Evolutionary conservation across 345 rosid species (phyloP).

Genomic region (Arabidopsis arenosa): DNA sequence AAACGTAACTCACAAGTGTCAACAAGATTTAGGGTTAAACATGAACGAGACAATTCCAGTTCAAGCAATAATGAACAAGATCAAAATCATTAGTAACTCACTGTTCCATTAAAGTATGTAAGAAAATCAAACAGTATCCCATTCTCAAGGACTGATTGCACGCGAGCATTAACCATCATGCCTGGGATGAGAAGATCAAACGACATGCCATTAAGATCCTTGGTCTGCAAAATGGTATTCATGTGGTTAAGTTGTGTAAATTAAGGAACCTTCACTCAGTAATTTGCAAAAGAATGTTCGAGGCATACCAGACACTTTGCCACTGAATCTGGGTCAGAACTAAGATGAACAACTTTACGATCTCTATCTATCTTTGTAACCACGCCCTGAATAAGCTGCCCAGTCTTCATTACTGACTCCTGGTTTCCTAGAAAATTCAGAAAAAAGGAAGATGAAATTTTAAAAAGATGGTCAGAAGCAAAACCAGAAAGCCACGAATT

Average conservation of each 20-base stretch:
- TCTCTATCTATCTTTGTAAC: slow-evolving; percentile 73
- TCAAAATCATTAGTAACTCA: slow-evolving; percentile 52
- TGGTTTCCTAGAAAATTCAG: slow-evolving; percentile 48
- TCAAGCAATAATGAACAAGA: slow-evolving; percentile 18
- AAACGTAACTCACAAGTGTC: slow-evolving; percentile 28
- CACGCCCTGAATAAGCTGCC: slow-evolving; percentile 83
- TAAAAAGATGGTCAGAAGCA: slow-evolving; percentile 15
- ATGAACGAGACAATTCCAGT: slow-evolving; percentile 7
- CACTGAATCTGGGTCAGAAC: slow-evolving; percentile 68
- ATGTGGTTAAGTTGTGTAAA: slow-evolving; percentile 26
- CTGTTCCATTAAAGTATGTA: slow-evolving; percentile 93
- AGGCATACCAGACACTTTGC: slow-evolving; percentile 78
- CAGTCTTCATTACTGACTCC: slow-evolving; percentile 54
- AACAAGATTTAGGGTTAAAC: slow-evolving; percentile 22
- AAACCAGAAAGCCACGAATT: slow-evolving; percentile 23
- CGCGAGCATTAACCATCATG: slow-evolving; percentile 90
- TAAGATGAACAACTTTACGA: slow-evolving; percentile 73
- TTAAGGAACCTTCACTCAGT: not conserved
- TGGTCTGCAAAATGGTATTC: slow-evolving; percentile 60
- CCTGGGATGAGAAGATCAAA: slow-evolving; percentile 96
- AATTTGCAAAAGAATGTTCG: slow-evolving; percentile 13
- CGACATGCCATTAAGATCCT: slow-evolving; percentile 86
- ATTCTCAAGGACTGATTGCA: slow-evolving; percentile 86
- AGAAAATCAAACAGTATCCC: slow-evolving; percentile 90
- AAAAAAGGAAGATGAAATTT: slow-evolving; percentile 2